Evolutionary conservation across 2,329 filamentous ascomycete genomes (phyloP), one percentile per base, ranked within the genome.

Genomic region (Knufia fluminis): DNA sequence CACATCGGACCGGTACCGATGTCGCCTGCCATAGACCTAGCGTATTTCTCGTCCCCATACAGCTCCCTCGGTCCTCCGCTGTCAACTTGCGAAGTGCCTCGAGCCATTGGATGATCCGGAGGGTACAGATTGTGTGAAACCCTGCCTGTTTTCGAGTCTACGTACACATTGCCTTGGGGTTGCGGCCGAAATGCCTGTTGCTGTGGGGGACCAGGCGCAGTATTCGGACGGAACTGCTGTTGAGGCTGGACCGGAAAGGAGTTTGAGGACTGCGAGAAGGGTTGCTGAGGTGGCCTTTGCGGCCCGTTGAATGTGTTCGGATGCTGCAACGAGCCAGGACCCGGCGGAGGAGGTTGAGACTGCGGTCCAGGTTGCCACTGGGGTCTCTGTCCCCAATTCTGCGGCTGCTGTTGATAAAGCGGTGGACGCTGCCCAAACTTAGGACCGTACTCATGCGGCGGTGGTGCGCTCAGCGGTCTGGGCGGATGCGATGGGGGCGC

Each of bases 71-170:
- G 16, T n/a, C 4, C 23, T 12, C 24, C 46, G 14, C 28, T 46
- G 23, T 26, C 20, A 20, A 12, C 38, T 14, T 41, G 10, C 7
- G 38, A 22, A 4, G n/a, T 10, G 14, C 24, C 22, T 2, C 35
- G 35, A n/a, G 48, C 42, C 32, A 50, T 32, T 1, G 45, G 49
- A 39, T 49, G 41, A 22, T 57, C 55, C 4, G 55, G 55, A 16
- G 55, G 55, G 32, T 48, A 49, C 52, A 57, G 52, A 46, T 55
- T 51, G 31, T 55, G 43, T 24, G 52, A 53, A 22, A 53, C 17
- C 32, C 52, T 55, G 36, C 55, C 55, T 14, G 55, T 57, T 28
- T 57, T 57, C 38, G 52, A 8, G 46, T 57, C 55, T 31, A 54
- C 32, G 24, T 55, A 54, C 35, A 51, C 48, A 10, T 14, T 14